phyloP scores from a whole-genome alignment of 345 rosid species.

The Eucalyptus leucophloia region DNA sequence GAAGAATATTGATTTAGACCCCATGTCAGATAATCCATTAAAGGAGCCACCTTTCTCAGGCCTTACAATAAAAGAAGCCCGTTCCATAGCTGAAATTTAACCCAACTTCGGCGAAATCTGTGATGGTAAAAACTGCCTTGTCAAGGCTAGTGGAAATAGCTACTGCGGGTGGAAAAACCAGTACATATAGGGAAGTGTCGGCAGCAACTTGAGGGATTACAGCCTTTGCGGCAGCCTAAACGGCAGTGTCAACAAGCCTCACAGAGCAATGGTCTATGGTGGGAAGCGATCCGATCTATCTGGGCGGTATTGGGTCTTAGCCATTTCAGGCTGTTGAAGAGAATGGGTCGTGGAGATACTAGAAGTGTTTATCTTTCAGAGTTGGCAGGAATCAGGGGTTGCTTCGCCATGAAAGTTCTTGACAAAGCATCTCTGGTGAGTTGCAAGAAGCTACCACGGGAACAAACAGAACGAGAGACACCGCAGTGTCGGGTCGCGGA shows the following conservation, averaged over 20 bases:
- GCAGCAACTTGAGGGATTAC: slow-evolving; percentile 19
- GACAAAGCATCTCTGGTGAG: slow-evolving; percentile 66
- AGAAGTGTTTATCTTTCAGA: slow-evolving; percentile 34
- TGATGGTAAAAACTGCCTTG: too few relatives aligned
- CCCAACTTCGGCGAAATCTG: too few relatives aligned
- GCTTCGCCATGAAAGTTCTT: slow-evolving; percentile 75
- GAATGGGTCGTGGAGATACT: slow-evolving; percentile 75
- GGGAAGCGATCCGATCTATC: slow-evolving; percentile 77
- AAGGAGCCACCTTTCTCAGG: not conserved
- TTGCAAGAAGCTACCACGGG: slow-evolving; percentile 71
- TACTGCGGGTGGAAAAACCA: too few relatives aligned
- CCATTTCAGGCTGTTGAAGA: slow-evolving; percentile 69
- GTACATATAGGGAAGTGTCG: too few relatives aligned
- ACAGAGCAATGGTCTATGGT: slow-evolving; percentile 48
- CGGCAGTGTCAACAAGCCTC: slow-evolving; percentile 53
- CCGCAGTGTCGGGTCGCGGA: slow-evolving; percentile 34
- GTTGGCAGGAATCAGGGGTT: slow-evolving; percentile 54
- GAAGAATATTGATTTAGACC: not conserved
- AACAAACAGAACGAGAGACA: slow-evolving; percentile 81
- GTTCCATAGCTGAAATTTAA: slow-evolving; percentile 47
- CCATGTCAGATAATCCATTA: not conserved
- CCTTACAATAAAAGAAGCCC: slow-evolving; percentile 35
- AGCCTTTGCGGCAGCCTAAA: slow-evolving; percentile 64
- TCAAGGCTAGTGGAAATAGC: too few relatives aligned
- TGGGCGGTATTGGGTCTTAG: slow-evolving; percentile 47